phyloP scores from a whole-genome alignment of 2,329 filamentous ascomycete genomes.

The Cercospora sp. region DNA sequence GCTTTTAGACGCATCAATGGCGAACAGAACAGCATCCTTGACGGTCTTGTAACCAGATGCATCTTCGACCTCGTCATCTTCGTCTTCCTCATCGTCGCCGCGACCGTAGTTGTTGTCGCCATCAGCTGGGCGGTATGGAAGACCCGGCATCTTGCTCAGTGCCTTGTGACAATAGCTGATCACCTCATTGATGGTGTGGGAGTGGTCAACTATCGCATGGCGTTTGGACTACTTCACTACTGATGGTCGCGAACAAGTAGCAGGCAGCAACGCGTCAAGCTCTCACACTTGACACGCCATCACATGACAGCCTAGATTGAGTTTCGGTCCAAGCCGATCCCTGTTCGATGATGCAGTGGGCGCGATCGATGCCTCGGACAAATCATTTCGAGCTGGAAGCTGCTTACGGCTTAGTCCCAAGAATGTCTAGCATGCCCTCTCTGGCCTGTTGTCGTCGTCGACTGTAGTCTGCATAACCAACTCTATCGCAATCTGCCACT shows the following conservation, averaged over 20 bases:
- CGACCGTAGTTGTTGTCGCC: constrained; percentile 34
- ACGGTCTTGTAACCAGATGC: constrained; percentile 79
- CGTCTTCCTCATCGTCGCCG: constrained; percentile 57
- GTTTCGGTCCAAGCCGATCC: background rate
- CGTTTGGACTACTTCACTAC: background rate
- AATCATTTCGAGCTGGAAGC: constrained; percentile 2
- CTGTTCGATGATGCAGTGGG: background rate
- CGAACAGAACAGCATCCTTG: constrained; percentile 98
- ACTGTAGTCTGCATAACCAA: background rate
- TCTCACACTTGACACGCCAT: background rate
- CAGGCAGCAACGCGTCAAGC: constrained; percentile 3
- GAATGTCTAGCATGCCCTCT: background rate
- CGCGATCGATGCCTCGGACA: constrained; percentile 8
- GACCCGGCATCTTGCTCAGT: constrained; percentile 6
- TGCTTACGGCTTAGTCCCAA: constrained; percentile 3
- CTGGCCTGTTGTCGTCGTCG: background rate
- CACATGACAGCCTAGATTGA: background rate
- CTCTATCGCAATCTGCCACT: background rate
- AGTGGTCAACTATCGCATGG: too few relatives aligned
- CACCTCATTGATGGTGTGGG: background rate
- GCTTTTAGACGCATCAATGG: constrained; percentile 83
- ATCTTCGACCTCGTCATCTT: constrained; percentile 68
- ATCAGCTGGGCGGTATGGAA: constrained; percentile 24
- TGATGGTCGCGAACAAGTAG: background rate
- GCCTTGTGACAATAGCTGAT: background rate